These are phyloP conservation scores for Saccharum hybrid DNA, from an alignment of 202 grass and related monocot genomes.

Conservation along the genomic window DNA sequence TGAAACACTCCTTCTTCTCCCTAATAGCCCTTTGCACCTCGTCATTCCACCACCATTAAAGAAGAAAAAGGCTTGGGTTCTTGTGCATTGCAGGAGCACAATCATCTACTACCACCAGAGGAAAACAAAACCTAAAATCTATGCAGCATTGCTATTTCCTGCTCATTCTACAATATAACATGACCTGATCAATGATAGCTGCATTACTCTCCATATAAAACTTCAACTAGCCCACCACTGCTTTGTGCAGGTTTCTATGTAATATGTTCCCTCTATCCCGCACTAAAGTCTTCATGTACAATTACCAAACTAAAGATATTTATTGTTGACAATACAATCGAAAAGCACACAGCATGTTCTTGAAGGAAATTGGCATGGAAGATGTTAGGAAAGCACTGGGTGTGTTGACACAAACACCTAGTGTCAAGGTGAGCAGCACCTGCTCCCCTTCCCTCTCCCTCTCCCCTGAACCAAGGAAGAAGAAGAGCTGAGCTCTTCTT, in stretches of 20 bases:
- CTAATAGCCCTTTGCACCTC: too few relatives aligned
- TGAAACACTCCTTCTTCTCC: too few relatives aligned
- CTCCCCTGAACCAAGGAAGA: too few relatives aligned
- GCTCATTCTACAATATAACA: conserved; percentile 14
- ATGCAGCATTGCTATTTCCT: background rate
- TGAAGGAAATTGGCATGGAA: conserved; percentile 21
- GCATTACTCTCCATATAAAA: background rate
- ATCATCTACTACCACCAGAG: conserved; percentile 19
- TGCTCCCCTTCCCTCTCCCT: too few relatives aligned
- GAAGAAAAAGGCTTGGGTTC: conserved; percentile 9
- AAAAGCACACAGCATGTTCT: conserved; percentile 28
- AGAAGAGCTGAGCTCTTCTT: too few relatives aligned
- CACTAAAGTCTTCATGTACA: conserved; percentile 2
- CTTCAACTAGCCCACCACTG: background rate
- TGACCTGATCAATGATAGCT: background rate
- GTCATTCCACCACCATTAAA: too few relatives aligned
- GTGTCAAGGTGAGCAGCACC: too few relatives aligned
- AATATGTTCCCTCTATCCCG: conserved; percentile 1
- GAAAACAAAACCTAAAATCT: conserved; percentile 13
- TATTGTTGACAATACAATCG: conserved; percentile 9
- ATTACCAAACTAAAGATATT: conserved; percentile 20
- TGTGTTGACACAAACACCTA: too few relatives aligned
- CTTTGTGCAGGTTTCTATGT: background rate
- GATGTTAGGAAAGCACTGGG: background rate
- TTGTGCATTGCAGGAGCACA: conserved; percentile 16